A percentile compares a stretch with the other conserved stretches of the same genome.
phyloP scores from a whole-genome alignment of 2,329 filamentous ascomycete genomes.

The Drechslerella coelobrocha region DNA sequence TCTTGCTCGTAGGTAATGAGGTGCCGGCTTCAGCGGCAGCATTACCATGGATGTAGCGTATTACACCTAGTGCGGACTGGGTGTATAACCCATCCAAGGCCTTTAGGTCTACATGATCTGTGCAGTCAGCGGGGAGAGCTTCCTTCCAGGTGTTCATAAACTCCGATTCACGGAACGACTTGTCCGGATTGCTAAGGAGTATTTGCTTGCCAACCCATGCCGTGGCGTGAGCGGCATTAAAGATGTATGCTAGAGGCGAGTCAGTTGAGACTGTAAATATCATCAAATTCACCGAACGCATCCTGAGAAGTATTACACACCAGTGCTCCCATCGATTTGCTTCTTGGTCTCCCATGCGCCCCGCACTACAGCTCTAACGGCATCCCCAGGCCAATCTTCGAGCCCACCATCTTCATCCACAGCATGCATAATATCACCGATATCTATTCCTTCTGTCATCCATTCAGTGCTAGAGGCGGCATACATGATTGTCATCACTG shows the following conservation, averaged over 20 bases:
- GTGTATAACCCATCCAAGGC: conserved; percentile 35
- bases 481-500: conserved; percentile 16
- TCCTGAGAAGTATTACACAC: conserved; percentile 9
- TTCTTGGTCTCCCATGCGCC: conserved; percentile 28
- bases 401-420: conserved; percentile 33
- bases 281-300: neutral
- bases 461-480: conserved; percentile 3
- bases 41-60: conserved; percentile 38
- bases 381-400: conserved; percentile 28
- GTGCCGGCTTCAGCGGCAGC: conserved; percentile 12
- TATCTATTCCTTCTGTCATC: conserved; percentile 26
- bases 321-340: conserved; percentile 33
- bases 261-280: too few species aligned
- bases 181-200: conserved; percentile 27
- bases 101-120: conserved; percentile 31
- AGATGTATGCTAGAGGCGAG: conserved; percentile 12
- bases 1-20: conserved; percentile 20
- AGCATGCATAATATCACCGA: conserved; percentile 25
- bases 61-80: conserved; percentile 35
- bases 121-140: conserved; percentile 29
- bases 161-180: conserved; percentile 36
- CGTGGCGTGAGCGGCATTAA: conserved; percentile 22
- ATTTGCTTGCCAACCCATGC: conserved; percentile 45
- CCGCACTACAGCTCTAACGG: conserved; percentile 24
- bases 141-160: conserved; percentile 31